Evolutionary conservation across 148 eudicot genomes (phyloP), one percentile per base, ranked within the genome.

Genomic region (Nepenthes gracilis): DNA sequence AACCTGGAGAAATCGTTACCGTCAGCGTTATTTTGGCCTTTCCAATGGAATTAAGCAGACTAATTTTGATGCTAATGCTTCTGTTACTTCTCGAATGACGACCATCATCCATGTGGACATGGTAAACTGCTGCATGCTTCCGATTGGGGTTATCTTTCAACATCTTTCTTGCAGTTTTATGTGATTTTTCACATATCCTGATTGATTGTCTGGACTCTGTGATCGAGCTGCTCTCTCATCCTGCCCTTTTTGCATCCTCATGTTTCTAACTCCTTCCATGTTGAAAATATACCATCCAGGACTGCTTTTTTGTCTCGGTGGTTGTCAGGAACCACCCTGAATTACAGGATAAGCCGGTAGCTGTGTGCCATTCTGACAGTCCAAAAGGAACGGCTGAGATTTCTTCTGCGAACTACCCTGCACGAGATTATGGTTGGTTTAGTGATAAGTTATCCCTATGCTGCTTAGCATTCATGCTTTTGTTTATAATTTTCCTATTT

Each of bases 371-470:
- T 74, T 93, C 95, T 38, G 99, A 88, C 75, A 93, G 75, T 80
- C 79, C 91, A 9, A 94, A 86, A 54, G 99, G 99, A 70, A 93
- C 96, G 59, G 81, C 99, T 71, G 96, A 93, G 77, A 88, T 93
- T 69, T 93, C 96, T 36, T 93, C 96, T 43, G 95, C 95, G 47
- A 88, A 93, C 75, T 93, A 93, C 67, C 92, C 92, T 61, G 99
- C 96, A 54, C 79, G 99, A 67, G 80, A 75, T 74, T 72, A 79
- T 84, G 99, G 96, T 93, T 59, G 56, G 85, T 72, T 61, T 40
- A 55, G 15, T 9, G 45, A 23, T 23, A 23, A 23, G 23, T 23
- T 23, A 23, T 23, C 23, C 23, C 45, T 54, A 48, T 45, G 14
- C 54, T 45, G 32, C 12, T 52, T 13, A 13, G 12, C 55, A 6